Base-by-base conservation (phyloP, 768 basidiomycete species). In the Termitomyces sp. region DNA sequence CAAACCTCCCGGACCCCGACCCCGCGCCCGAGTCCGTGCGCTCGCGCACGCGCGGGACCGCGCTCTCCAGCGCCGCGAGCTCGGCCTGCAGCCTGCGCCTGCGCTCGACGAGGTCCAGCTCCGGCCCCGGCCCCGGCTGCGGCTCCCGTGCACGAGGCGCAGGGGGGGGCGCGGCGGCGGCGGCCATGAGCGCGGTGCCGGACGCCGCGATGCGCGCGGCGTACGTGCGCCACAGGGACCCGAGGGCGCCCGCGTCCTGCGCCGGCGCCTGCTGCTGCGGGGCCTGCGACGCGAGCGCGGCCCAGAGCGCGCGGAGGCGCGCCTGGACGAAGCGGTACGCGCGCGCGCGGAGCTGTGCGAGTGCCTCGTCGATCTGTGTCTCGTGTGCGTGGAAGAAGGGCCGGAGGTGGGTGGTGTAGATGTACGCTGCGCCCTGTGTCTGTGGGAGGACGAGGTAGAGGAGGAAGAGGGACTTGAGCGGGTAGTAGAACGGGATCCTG, bases 391-490 rank as follows among this genome's bases (percentile, higher is more conserved):
- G 80, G 71, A 98, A 89, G 74, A 92, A 86, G 0, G 95, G 94
- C 34, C 86, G 83, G 13, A 98, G 84, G 61, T 92, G 85, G 13
- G 79, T 75, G 42, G 75, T 77, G 76, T 96, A 98, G 66, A 98
- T 76, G 70, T 90, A 91, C 1, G 92, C 85, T 0, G 94, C 85
- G 26, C 95, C 94, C 62, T 85, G 86, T 0, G 91, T 92, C 68
- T 95, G 93, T 0, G 95, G 94, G 6, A 95, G 84, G 2, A 87
- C 89, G 50, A 98, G 85, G 72, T 93, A 96, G 58, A 96, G 84
- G 46, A 97, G 83, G 69, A 95, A 90, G 55, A 90, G 65, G 3
- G 85, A 86, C 75, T 95, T 96, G 65, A 92, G 57, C 29, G 86
- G 73, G 64, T 85, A 85, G 75, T 97, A 98, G 71, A 98, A 84